Conservation (phyloP, 2,329 filamentous ascomycete species). For the Calonectria pauciramosa region DNA sequence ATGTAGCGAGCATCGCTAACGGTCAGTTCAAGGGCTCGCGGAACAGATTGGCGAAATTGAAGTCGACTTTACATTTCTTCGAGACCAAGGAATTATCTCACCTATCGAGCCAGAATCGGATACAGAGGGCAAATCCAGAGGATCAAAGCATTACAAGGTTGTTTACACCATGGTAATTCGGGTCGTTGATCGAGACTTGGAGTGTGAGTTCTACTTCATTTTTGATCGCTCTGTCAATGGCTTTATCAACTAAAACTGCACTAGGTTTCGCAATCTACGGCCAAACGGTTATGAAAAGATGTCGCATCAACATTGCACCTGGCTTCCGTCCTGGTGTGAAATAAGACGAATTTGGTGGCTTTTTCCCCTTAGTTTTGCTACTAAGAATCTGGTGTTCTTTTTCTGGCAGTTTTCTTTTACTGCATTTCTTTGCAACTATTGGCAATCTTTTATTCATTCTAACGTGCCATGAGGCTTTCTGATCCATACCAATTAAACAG, state of each 20-base stretch:
- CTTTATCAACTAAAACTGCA: neutral
- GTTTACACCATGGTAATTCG: neutral
- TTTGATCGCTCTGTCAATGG: neutral
- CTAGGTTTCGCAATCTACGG: neutral
- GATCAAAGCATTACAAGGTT: neutral
- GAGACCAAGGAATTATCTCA: neutral
- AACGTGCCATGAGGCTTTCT: too few species aligned
- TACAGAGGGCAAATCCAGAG: neutral
- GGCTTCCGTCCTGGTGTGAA: neutral
- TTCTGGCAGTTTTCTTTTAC: too few species aligned
- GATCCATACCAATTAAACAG: too few species aligned
- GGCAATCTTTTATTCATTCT: too few species aligned
- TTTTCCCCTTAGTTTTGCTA: too few species aligned
- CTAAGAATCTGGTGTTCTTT: too few species aligned
- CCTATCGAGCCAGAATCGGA: neutral
- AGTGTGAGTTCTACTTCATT: neutral
- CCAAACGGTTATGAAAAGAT: neutral
- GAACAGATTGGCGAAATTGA: too few species aligned
- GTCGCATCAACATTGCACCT: neutral
- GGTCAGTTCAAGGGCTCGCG: too few species aligned
- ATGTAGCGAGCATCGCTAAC: too few species aligned
- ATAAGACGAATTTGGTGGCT: too few species aligned
- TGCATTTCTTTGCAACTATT: too few species aligned
- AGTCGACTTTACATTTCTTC: too few species aligned
- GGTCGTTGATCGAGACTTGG: neutral